These are phyloP conservation scores for Backusella parvicylindrica DNA, from an alignment of 192 early-diverging fungal genomes.

Conservation along the genomic window DNA sequence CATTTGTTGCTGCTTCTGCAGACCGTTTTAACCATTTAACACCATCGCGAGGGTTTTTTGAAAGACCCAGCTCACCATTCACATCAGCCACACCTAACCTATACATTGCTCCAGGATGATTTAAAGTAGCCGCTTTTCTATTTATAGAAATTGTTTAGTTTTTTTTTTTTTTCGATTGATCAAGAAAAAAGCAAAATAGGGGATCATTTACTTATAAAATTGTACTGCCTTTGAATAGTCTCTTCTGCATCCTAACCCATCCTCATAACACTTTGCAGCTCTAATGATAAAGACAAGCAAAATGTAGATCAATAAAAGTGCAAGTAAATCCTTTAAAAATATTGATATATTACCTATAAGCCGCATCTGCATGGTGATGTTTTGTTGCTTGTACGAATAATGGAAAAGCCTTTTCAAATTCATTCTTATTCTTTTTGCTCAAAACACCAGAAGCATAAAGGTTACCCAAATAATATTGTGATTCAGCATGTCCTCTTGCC, in stretches of 20 bases:
- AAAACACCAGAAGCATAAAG: conserved; percentile 64
- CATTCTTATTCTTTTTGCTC: conserved; percentile 55
- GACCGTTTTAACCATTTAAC: conserved; percentile 60
- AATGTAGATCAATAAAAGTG: neutral
- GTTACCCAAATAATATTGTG: conserved; percentile 67
- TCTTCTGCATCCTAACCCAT: conserved; percentile 60
- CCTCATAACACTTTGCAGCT: conserved; percentile 63
- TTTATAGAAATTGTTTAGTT: neutral
- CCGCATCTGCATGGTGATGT: conserved; percentile 62
- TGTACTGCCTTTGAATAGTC: conserved; percentile 57
- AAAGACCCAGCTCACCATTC: conserved; percentile 56
- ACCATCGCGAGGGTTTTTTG: conserved; percentile 54
- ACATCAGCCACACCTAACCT: conserved; percentile 61
- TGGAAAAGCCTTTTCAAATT: conserved; percentile 69
- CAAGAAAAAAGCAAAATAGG: neutral
- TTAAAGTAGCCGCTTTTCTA: conserved; percentile 67
- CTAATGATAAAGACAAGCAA: conserved; percentile 3
- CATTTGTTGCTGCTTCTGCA: conserved; percentile 51
- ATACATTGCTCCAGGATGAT: conserved; percentile 69
- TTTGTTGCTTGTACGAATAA: conserved; percentile 69
- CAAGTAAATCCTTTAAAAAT: neutral
- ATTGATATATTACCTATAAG: conserved; percentile 44
- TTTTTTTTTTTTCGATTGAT: neutral
- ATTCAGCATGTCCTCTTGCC: conserved; percentile 57
- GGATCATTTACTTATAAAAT: conserved; percentile 59